A percentile compares a stretch with the other conserved stretches of the same genome.
phyloP scores from a whole-genome alignment of 2,329 filamentous ascomycete genomes.

The Lachnellula cervina region DNA sequence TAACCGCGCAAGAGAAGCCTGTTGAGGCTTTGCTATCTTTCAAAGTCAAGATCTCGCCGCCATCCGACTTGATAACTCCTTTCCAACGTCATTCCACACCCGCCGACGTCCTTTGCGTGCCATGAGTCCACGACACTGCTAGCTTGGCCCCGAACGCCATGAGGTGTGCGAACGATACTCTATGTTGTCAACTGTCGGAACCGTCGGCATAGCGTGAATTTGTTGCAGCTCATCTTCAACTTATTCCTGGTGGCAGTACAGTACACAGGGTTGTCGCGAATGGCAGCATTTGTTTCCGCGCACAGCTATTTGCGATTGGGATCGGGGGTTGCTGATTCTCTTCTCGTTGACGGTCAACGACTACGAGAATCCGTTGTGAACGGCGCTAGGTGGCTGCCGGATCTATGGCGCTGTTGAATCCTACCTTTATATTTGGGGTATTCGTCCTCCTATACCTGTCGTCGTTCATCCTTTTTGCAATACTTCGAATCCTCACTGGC shows the following conservation, averaged over 20 bases:
- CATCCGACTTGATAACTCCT: background rate
- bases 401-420: constrained; percentile 58
- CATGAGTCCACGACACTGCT: background rate
- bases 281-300: constrained; percentile 11
- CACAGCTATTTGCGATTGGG: constrained; percentile 1
- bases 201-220: background rate
- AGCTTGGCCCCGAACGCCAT: background rate
- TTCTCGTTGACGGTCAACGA: background rate
- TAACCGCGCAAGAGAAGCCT: background rate
- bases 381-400: constrained; percentile 19
- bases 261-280: constrained; percentile 5
- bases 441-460: constrained; percentile 81
- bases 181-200: background rate
- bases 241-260: background rate
- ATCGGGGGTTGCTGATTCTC: background rate
- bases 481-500: constrained; percentile 86
- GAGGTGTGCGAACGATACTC: background rate
- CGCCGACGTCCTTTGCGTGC: background rate
- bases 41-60: background rate
- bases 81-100: background rate
- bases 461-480: constrained; percentile 89
- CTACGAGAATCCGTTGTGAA: constrained; percentile 9
- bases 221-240: background rate
- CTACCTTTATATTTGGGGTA: constrained; percentile 82
- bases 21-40: background rate